These are phyloP conservation scores for Ophiostoma novo-ulmi DNA, from an alignment of 2,329 filamentous ascomycete species.

Conservation along the genomic window DNA sequence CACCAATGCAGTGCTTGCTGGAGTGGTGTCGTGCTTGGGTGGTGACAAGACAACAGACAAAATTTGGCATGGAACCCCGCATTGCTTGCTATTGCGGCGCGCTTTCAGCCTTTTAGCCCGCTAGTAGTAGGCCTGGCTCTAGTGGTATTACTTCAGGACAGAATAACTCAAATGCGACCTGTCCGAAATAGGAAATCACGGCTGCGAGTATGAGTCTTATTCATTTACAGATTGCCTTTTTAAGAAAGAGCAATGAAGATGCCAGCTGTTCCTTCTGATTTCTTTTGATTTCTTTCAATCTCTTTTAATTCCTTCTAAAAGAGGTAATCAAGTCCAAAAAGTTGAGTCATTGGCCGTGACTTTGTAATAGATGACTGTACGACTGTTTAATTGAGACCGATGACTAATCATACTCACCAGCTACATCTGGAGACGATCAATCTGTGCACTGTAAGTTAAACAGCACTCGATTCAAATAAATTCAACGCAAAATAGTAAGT, in stretches of 20 bases:
- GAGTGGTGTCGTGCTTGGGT: background rate
- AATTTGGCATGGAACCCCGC: slow-evolving; percentile 13
- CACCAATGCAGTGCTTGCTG: background rate
- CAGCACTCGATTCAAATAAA: too few relatives aligned
- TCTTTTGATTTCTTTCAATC: background rate
- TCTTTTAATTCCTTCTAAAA: background rate
- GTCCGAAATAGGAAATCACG: slow-evolving; percentile 9
- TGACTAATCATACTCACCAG: background rate
- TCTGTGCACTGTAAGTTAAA: too few relatives aligned
- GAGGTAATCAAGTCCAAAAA: background rate
- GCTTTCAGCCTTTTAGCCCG: background rate
- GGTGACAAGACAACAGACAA: background rate
- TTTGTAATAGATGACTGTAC: background rate
- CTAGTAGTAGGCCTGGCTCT: background rate
- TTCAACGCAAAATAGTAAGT: too few relatives aligned
- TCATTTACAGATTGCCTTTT: background rate
- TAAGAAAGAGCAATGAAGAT: background rate
- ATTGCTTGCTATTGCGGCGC: background rate
- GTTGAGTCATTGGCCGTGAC: background rate
- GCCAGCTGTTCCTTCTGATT: background rate
- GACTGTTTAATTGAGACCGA: background rate
- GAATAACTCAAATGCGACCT: background rate
- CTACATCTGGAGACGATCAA: background rate
- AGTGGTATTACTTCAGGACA: background rate
- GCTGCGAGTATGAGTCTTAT: background rate